Evolutionary conservation across 2,329 filamentous ascomycete species (phyloP).

Genomic region (Phialocephala subalpina): DNA sequence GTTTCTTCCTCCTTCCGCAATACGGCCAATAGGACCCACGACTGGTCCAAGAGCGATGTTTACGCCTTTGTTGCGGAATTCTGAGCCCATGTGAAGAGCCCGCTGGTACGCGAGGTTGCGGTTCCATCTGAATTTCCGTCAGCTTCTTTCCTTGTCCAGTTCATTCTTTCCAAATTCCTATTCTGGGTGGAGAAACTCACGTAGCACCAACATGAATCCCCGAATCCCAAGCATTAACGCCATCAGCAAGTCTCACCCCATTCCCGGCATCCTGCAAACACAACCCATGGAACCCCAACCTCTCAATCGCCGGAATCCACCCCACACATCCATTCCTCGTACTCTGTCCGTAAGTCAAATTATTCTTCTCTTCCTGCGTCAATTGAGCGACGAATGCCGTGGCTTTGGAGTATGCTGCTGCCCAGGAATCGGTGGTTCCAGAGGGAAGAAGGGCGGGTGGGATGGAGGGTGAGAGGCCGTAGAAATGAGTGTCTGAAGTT

Average conservation of each 20-base stretch:
- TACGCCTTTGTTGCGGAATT: conserved; percentile 76
- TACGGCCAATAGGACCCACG: conserved; percentile 74
- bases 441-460: conserved; percentile 39
- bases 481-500: conserved; percentile 43
- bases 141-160: conserved; percentile 22
- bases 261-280: conserved; percentile 76
- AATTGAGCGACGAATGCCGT: conserved; percentile 67
- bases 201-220: conserved; percentile 36
- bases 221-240: conserved; percentile 37
- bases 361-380: conserved; percentile 40
- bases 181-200: too few species aligned
- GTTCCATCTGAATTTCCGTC: conserved; percentile 58
- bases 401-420: conserved; percentile 73
- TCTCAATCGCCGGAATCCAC: conserved; percentile 56
- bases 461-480: conserved; percentile 47
- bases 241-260: conserved; percentile 70
- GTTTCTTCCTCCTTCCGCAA: conserved; percentile 72
- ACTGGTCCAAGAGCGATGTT: conserved; percentile 71
- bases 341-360: conserved; percentile 62
- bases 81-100: conserved; percentile 74
- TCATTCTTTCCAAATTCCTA: too few species aligned
- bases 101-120: conserved; percentile 70
- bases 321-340: conserved; percentile 37
- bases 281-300: conserved; percentile 63
- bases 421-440: conserved; percentile 56